A percentile compares a stretch with the other conserved stretches of the same genome.
Conservation (phyloP, 176 grass and related monocot species). For the Aechmea fasciata region DNA sequence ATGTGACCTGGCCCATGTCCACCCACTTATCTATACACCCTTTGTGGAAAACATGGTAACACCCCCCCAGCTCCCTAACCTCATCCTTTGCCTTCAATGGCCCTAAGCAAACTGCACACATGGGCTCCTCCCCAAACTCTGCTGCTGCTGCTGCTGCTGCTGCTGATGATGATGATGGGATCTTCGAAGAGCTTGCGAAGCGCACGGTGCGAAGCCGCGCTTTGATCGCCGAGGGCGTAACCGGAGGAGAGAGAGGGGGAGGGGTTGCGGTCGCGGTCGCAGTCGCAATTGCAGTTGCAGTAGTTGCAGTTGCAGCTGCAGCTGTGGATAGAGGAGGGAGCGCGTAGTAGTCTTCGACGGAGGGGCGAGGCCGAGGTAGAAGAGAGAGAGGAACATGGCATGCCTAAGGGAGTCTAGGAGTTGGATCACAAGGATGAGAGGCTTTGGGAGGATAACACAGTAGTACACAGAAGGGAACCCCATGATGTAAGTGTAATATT, state of each 20-base stretch:
- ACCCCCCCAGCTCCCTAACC: slow-evolving; percentile 61
- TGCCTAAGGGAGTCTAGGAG: slow-evolving; percentile 44
- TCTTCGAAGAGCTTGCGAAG: neutral
- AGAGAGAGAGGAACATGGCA: slow-evolving; percentile 35
- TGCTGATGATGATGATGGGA: neutral
- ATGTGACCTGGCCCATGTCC: slow-evolving; percentile 63
- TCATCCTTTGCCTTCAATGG: slow-evolving; percentile 45
- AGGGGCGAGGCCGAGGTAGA: slow-evolving; percentile 35
- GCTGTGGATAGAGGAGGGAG: neutral
- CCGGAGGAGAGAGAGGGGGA: neutral
- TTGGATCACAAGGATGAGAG: slow-evolving; percentile 57
- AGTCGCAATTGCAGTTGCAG: neutral
- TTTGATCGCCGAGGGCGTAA: slow-evolving; percentile 2
- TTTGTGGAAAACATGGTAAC: slow-evolving; percentile 69
- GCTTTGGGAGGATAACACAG: slow-evolving; percentile 68
- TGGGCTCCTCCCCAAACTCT: slow-evolving; percentile 1
- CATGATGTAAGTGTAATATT: slow-evolving; percentile 22
- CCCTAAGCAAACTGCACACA: slow-evolving; percentile 63
- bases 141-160: neutral
- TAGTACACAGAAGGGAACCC: slow-evolving; percentile 73
- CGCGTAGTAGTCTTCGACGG: slow-evolving; percentile 28
- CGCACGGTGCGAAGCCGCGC: neutral
- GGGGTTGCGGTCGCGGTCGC: neutral
- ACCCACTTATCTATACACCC: slow-evolving; percentile 88
- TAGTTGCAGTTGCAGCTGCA: no score